phyloP scores from a whole-genome alignment of 495 filamentous ascomycete genomes.

The Aspergillus ellipticus region DNA sequence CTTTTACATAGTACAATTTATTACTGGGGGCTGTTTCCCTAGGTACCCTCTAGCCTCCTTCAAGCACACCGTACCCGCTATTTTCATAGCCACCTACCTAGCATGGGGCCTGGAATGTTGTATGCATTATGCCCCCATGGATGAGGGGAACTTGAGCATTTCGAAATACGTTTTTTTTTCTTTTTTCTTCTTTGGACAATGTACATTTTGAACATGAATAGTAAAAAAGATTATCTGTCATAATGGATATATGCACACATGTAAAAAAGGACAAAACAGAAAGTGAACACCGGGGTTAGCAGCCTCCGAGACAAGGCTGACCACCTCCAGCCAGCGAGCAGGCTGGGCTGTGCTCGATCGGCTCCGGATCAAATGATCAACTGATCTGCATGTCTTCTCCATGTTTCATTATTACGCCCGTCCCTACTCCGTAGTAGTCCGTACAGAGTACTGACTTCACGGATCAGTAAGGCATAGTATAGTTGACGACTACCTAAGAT shows the following conservation, averaged over 20 bases:
- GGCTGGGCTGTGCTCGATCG: background rate
- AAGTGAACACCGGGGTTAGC: background rate
- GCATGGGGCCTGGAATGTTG: constrained; percentile 5
- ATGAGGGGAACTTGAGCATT: background rate
- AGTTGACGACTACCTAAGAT: background rate
- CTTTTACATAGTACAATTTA: background rate
- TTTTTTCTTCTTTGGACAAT: no score
- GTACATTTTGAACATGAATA: no score
- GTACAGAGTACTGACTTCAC: background rate
- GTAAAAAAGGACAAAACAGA: background rate
- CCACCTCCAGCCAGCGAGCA: background rate
- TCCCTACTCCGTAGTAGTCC: background rate
- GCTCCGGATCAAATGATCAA: constrained; percentile 4
- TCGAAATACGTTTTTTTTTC: no score
- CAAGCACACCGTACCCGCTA: background rate
- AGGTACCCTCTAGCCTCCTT: background rate
- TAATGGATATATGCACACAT: background rate
- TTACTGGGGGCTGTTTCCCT: background rate
- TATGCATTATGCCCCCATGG: background rate
- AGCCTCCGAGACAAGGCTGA: background rate
- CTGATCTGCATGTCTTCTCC: background rate
- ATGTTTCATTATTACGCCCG: background rate
- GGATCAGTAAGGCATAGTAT: background rate
- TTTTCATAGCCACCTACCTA: background rate
- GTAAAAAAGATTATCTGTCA: constrained; percentile 4